phyloP scores from a whole-genome alignment of 2,329 filamentous ascomycete species.

The Fusarium sp. region DNA sequence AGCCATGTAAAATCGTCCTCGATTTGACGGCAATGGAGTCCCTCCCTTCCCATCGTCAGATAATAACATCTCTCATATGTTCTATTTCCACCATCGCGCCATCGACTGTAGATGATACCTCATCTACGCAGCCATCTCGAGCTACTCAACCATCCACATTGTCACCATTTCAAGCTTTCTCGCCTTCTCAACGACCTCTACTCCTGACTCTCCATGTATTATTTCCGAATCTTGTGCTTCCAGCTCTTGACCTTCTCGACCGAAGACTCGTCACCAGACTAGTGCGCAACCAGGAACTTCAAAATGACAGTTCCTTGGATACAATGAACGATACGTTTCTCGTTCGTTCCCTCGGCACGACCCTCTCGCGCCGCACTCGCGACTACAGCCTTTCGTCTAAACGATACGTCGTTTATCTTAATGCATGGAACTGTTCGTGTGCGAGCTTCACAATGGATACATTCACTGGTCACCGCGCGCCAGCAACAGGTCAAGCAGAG shows the following conservation, averaged over 20 bases:
- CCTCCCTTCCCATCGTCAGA: constrained; percentile 53
- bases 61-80: constrained; percentile 64
- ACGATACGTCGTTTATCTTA: constrained; percentile 77
- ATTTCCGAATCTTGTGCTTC: constrained; percentile 83
- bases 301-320: not conserved
- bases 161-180: constrained; percentile 34
- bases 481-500: constrained; percentile 7
- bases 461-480: constrained; percentile 59
- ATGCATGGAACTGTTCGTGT: constrained; percentile 90
- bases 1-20: constrained; percentile 10
- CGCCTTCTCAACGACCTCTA: constrained; percentile 60
- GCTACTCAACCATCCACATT: constrained; percentile 32
- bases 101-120: constrained; percentile 5
- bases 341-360: constrained; percentile 69
- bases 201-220: constrained; percentile 87
- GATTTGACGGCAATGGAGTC: constrained; percentile 36
- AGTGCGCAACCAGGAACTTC: constrained; percentile 9
- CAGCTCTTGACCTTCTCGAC: constrained; percentile 89
- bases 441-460: constrained; percentile 82
- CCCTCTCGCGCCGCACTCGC: constrained; percentile 43
- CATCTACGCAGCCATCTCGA: constrained; percentile 20
- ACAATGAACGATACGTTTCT: constrained; percentile 62
- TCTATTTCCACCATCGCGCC: constrained; percentile 50
- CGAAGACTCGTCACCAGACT: constrained; percentile 75
- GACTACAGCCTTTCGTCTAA: constrained; percentile 31